Base-by-base conservation (phyloP, 2,329 filamentous ascomycete genomes). In the Rachicladosporium sp. region DNA sequence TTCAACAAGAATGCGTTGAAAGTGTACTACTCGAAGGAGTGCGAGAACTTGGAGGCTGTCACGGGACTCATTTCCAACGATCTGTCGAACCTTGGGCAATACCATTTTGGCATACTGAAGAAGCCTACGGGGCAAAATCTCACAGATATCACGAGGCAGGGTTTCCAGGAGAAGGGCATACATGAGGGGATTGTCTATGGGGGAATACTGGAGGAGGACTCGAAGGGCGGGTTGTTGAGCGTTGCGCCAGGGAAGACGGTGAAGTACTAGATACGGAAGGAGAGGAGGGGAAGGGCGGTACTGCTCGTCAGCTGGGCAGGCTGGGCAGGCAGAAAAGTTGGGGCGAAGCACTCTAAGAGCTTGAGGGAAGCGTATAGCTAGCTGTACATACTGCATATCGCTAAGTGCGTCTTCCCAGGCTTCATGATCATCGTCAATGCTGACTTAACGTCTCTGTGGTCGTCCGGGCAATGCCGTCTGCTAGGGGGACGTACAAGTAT, bases 91-190 rank as follows among this genome's bases (percentile, higher is more conserved):
- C 66, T 69, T 40, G 76, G 76, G 12, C 73, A 78, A 53, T 77
- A 69, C 55, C 76, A 80, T 52, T 68, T 79, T 37, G 76, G 76
- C 30, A 53, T 78, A 1, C 60, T 80, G 43, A 79, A 79, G 67
- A 78, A 78, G 64, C 67, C 71, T 4, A 64, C 69, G 35, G 63
- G 69, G 39, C 46, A 33, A 3, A 30, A 35, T 9, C 37, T 44
- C 10, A 40, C 41, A 3, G 66, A 74, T 48, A 62, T 73, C 31
- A 63, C 62, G 34, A 66, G 66, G 51, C 52, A 63, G 31, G 71
- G 69, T 4, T 64, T 61, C 47, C 72, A 75, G 53, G 59, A 62
- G 44, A 46, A 58, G 7, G 63, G 59, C 15, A 67, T 74, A 41
- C 53, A 73, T 48, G 71, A 75, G 54, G 71, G 70, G 2, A 49